Base-by-base conservation (phyloP, 331 rosid genomes). In the Rosa hybrid region DNA sequence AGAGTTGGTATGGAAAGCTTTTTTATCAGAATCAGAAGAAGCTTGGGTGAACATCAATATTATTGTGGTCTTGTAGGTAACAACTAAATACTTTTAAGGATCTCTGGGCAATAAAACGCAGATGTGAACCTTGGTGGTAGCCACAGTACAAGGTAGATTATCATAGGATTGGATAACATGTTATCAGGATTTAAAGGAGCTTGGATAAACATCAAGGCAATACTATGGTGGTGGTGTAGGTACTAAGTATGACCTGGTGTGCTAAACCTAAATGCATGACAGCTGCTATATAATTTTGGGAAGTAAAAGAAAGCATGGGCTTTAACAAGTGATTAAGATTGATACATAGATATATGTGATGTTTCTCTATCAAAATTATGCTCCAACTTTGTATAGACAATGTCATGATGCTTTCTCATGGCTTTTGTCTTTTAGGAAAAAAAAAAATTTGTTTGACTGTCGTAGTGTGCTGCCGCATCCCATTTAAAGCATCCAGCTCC, bases 221-320 rank as follows among this genome's bases (percentile, higher is more conserved):
- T 48, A n/a, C 18, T 63, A 64, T 9, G 41, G 73, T 49, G 41
- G 44, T 49, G 3, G 21, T 75, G 30, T 30, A 30, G 16, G 27
- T 30, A 38, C 6, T 17, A 53, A 49, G 81, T 20, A 34, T 77
- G 46, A 34, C 16, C 56, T 41, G 4, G 7, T 64, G 34, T 14
- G 48, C 72, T 77, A 77, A 77, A 68, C 10, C 72, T 77, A 77
- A 77, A 68, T 16, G 38, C 49, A 65, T 49, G 25, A 50, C 25
- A 50, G 12, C 18, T 10, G 75, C 18, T 23, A 2, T 12, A 49
- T 48, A 50, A 18, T 10, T 74, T 54, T 51, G 67, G 45, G 48
- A 23, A 50, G 63, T 50, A 30, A 17, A 14, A 51, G 77, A 30
- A 62, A 23, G 63, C 34, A 48, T 46, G 72, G 23, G 7, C 41